Percentiles rank a stretch among this genome's conserved stretches.
Evolutionary conservation across 1,284 basidiomycete genomes (phyloP).

Genomic region (Rugosomyces carneus): DNA sequence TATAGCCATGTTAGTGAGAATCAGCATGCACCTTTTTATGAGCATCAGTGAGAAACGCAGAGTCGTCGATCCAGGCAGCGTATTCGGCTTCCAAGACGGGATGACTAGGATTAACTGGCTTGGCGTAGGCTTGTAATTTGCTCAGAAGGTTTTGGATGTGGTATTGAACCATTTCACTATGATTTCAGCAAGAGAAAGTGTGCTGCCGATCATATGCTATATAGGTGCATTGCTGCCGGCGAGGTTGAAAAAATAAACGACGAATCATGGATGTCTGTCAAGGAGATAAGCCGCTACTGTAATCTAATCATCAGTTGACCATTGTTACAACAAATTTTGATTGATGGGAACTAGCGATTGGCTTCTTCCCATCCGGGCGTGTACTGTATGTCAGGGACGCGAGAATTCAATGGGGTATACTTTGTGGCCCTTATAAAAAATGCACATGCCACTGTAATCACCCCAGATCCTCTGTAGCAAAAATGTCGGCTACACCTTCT

Average conservation of each 20-base stretch:
- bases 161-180: constrained; percentile 3
- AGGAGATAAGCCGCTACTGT: no score
- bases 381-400: no score
- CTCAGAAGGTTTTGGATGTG: constrained; percentile 8
- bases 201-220: no score
- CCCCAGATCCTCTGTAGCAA: no score
- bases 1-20: not conserved
- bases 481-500: not conserved
- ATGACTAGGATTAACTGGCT: constrained; percentile 5
- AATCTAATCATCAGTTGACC: no score
- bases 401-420: no score
- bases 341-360: not conserved
- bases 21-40: constrained; percentile 2
- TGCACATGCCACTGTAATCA: no score
- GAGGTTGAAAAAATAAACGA: no score
- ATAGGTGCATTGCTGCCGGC: no score
- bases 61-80: constrained; percentile 7
- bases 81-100: constrained; percentile 5
- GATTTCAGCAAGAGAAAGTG: not conserved
- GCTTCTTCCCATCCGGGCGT: not conserved
- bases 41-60: constrained; percentile 6
- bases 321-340: no score
- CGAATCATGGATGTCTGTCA: no score
- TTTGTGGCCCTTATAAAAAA: not conserved
- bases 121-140: constrained; percentile 1